These are phyloP conservation scores for Aspergillus sp. DNA, from an alignment of 2,329 filamentous ascomycete species.

Conservation along the genomic window DNA sequence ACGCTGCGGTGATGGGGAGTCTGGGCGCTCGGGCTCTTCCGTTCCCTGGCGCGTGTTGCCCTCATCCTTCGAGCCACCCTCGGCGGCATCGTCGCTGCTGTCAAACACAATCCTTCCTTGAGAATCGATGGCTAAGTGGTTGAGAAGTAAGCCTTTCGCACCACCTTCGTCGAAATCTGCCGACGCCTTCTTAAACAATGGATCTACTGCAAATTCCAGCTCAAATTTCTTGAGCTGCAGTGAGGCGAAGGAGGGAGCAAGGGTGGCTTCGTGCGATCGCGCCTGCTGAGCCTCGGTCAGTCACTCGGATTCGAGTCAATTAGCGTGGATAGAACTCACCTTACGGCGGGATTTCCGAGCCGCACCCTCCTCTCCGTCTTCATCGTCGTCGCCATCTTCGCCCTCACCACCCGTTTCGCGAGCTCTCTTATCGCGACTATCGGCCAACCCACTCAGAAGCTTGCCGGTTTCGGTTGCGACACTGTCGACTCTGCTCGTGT, in stretches of 20 bases:
- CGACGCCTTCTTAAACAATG: slow-evolving; percentile 98
- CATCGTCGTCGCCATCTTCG: slow-evolving; percentile 60
- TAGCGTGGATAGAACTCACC: slow-evolving; percentile 44
- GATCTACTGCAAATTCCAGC: slow-evolving; percentile 92
- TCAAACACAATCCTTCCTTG: slow-evolving; percentile 95
- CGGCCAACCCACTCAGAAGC: slow-evolving; percentile 86
- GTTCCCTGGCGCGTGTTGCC: slow-evolving; percentile 39
- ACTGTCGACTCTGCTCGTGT: slow-evolving; percentile 96
- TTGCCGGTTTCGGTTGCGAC: slow-evolving; percentile 97
- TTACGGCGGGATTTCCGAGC: slow-evolving; percentile 66
- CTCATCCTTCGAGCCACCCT: slow-evolving; percentile 46
- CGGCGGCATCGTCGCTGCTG: slow-evolving; percentile 81
- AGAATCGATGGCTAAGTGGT: slow-evolving; percentile 93
- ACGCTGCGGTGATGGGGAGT: slow-evolving; percentile 27
- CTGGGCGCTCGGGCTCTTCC: slow-evolving; percentile 44
- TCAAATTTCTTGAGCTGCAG: slow-evolving; percentile 97
- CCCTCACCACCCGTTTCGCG: slow-evolving; percentile 62
- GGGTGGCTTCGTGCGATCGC: slow-evolving; percentile 85
- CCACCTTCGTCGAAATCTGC: slow-evolving; percentile 98
- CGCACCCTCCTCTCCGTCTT: slow-evolving; percentile 55
- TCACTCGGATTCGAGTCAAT: slow-evolving; percentile 8
- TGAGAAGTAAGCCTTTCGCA: slow-evolving; percentile 89
- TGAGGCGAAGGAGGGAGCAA: slow-evolving; percentile 83
- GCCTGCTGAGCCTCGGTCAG: slow-evolving; percentile 42
- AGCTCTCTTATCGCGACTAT: slow-evolving; percentile 66